Percentiles rank a stretch among this genome's conserved stretches.
These are phyloP conservation scores for Zea luxurians DNA, from an alignment of 176 grass and related monocot genomes.

Conservation along the genomic window DNA sequence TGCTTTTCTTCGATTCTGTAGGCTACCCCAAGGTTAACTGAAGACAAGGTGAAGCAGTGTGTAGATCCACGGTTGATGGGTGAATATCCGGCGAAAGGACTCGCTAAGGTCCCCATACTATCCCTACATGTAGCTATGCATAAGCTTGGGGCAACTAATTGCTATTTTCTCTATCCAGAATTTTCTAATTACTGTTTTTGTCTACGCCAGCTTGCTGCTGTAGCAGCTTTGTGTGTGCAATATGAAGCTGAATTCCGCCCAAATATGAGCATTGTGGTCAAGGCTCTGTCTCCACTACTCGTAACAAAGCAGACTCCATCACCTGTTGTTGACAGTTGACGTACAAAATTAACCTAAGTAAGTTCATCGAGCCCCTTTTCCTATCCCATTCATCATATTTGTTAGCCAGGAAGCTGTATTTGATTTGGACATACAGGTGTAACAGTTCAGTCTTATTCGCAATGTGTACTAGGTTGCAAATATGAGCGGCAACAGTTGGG, in stretches of 20 bases:
- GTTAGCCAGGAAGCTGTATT: background rate
- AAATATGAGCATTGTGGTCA: constrained; percentile 87
- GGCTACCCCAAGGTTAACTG: constrained; percentile 77
- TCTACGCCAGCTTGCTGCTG: constrained; percentile 64
- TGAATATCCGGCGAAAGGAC: constrained; percentile 77
- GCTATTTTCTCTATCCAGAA: background rate
- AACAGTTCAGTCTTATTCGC: background rate
- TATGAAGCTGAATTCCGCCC: constrained; percentile 92
- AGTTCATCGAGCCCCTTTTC: background rate
- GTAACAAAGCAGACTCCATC: constrained; percentile 48
- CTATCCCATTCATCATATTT: background rate
- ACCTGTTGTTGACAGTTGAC: constrained; percentile 39
- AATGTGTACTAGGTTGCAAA: background rate
- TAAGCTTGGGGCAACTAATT: background rate
- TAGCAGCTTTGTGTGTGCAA: constrained; percentile 88
- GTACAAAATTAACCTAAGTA: constrained; percentile 29
- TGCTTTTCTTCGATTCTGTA: constrained; percentile 33
- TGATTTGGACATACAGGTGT: background rate
- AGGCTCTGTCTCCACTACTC: constrained; percentile 76
- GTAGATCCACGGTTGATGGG: constrained; percentile 81
- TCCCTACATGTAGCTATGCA: background rate
- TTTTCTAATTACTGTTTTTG: background rate
- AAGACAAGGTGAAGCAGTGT: constrained; percentile 89
- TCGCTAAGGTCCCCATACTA: constrained; percentile 69
- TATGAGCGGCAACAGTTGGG: constrained; percentile 13